Conservation (phyloP, 129 eudicot genomes). For the Smallanthus sonchifolius region DNA sequence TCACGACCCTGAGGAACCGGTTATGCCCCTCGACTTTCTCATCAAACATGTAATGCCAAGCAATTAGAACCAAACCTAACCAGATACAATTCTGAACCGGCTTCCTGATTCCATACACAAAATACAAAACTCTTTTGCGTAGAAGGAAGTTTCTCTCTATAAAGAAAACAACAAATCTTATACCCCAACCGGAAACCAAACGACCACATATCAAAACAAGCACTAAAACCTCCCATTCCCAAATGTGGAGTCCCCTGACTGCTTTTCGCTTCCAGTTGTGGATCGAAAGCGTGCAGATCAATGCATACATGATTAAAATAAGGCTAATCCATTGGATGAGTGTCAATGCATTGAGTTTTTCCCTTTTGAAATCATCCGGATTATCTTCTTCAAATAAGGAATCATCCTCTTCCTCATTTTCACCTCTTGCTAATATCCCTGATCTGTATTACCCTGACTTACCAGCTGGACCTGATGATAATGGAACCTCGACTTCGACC, state of each 20-base stretch:
- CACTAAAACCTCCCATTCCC: conserved; percentile 84
- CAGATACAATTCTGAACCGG: conserved; percentile 77
- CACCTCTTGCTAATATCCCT: conserved; percentile 33
- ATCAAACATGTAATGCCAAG: conserved; percentile 77
- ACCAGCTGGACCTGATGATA: too few relatives aligned
- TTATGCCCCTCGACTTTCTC: conserved; percentile 44
- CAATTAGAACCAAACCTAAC: conserved; percentile 69
- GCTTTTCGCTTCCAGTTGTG: conserved; percentile 29
- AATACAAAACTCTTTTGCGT: conserved; percentile 70
- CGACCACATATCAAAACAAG: conserved; percentile 84
- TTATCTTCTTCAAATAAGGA: conserved; percentile 58
- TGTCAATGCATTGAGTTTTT: conserved; percentile 47
- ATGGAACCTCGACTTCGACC: too few relatives aligned
- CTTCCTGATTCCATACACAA: conserved; percentile 66
- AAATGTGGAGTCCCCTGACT: conserved; percentile 47
- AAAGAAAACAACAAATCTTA: conserved; percentile 48
- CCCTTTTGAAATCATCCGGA: conserved; percentile 52
- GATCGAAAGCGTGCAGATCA: conserved; percentile 39
- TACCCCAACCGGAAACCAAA: conserved; percentile 68
- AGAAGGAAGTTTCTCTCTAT: conserved; percentile 68
- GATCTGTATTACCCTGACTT: conserved; percentile 1
- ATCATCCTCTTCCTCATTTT: conserved; percentile 59
- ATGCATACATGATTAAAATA: conserved; percentile 33
- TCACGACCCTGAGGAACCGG: conserved; percentile 41
- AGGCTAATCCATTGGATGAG: conserved; percentile 51